A percentile compares a stretch with the other conserved stretches of the same genome.
These are phyloP conservation scores for Casuarina cunninghamiana DNA, from an alignment of 306 rosid genomes.

Conservation along the genomic window DNA sequence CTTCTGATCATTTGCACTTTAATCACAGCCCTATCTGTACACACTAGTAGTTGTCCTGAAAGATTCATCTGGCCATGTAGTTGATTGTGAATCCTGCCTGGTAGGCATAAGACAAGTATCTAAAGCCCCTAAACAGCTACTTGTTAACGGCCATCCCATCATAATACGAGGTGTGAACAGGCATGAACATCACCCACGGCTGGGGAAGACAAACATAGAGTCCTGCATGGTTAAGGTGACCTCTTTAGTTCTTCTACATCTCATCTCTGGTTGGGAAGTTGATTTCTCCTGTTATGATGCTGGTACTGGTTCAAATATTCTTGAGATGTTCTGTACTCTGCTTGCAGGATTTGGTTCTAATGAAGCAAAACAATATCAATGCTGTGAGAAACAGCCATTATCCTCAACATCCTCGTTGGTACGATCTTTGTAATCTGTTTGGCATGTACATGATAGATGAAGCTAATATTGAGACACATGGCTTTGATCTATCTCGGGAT, in stretches of 20 bases:
- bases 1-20: conserved; percentile 29
- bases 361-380: conserved; percentile 92
- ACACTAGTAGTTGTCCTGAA: conserved; percentile 72
- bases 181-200: conserved; percentile 94
- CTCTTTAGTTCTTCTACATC: conserved; percentile 11
- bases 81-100: conserved; percentile 83
- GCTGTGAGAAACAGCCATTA: conserved; percentile 98
- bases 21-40: conserved; percentile 77
- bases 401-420: conserved; percentile 99
- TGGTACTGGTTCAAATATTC: conserved; percentile 2
- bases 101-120: conserved; percentile 79
- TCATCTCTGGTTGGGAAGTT: conserved; percentile 11
- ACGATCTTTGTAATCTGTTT: conserved; percentile 86
- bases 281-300: conserved; percentile 8
- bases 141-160: conserved; percentile 82
- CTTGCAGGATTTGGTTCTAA: conserved; percentile 78
- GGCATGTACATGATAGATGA: conserved; percentile 99
- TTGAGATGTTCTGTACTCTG: conserved; percentile 22
- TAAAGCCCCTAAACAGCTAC: conserved; percentile 83
- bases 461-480: conserved; percentile 96
- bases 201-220: conserved; percentile 93
- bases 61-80: conserved; percentile 64
- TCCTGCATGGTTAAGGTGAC: conserved; percentile 91
- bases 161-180: conserved; percentile 91
- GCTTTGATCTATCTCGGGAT: conserved; percentile 65